Conservation (phyloP, 2,329 filamentous ascomycete genomes). For the Phialemoniopsis sp. region DNA sequence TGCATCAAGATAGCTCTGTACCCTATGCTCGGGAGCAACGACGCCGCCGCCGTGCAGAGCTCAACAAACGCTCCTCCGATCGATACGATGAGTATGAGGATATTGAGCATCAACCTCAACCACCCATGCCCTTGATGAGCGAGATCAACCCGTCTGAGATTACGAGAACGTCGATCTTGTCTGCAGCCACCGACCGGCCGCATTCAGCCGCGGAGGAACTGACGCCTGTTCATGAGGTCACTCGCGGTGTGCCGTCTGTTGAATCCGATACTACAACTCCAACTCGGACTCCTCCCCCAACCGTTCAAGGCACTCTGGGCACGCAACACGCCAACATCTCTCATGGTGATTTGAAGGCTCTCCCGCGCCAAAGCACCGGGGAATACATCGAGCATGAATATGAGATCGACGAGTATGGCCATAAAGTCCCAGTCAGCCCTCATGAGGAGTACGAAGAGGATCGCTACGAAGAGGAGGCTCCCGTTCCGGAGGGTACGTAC, state of each 20-base stretch:
- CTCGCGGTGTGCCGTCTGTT: constrained; percentile 56
- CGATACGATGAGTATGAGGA: constrained; percentile 49
- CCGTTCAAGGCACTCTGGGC: constrained; percentile 58
- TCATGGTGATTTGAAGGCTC: constrained; percentile 51
- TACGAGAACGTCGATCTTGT: constrained; percentile 82
- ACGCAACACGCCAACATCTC: constrained; percentile 64
- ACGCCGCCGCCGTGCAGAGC: constrained; percentile 47
- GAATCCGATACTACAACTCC: constrained; percentile 60
- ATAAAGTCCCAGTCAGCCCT: constrained; percentile 30
- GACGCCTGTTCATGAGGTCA: constrained; percentile 60
- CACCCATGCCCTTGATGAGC: constrained; percentile 85
- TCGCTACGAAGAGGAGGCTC: constrained; percentile 16
- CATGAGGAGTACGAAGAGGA: constrained; percentile 40
- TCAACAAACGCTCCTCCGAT: constrained; percentile 41
- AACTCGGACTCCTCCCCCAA: constrained; percentile 45
- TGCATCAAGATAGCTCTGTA: constrained; percentile 30
- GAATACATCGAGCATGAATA: constrained; percentile 38
- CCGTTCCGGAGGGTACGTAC: constrained; percentile 30
- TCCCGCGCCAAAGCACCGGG: constrained; percentile 41
- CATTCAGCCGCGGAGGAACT: constrained; percentile 62
- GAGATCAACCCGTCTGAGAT: constrained; percentile 82
- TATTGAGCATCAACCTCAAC: constrained; percentile 35
- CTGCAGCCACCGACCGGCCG: constrained; percentile 72
- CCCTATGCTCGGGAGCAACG: constrained; percentile 47
- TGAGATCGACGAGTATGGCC: constrained; percentile 41